Evolutionary conservation across 495 filamentous ascomycete genomes (phyloP), one percentile per base, ranked within the genome.

Genomic region (Penicillium ochrochloron): DNA sequence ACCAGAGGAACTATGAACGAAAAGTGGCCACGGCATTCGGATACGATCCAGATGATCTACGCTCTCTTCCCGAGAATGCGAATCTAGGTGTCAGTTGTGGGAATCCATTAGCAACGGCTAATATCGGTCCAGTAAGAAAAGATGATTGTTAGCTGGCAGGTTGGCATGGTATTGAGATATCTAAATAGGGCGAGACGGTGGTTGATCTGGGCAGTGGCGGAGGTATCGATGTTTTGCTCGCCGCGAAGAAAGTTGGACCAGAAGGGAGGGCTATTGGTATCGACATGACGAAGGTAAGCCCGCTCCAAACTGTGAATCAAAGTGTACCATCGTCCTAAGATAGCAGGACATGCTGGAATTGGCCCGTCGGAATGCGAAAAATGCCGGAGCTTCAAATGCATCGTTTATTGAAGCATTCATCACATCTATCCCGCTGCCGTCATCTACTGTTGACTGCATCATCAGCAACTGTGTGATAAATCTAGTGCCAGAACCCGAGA

Each of bases 401-500:
- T 54, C 69, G 5, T 89, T 90, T 64, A 61, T 88, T 57, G 72
- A 86, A 35, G 75, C 78, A 1, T 65, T 67, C 31, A 88, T 90
- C 68, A 88, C 82, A 5, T 66, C 73, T 9, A 82, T 89, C 14
- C 63, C 79, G 2, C 68, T 89, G 4, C 65, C 77, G 6, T 56
- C 66, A 8, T 66, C 39, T 9, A 79, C 59, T 8, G 84, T 80
- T 21, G 79, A 89, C 67, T 86, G 84, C 68, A 80, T 90, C 58
- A 88, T 88, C 63, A 82, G 79, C 64, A 88, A 88, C 66, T 88
- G 85, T 69, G 85, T 88, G 58, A 76, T 90, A 60, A 90, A 89
- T 70, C 83, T 91, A 0, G 84, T 91, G 0, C 85, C 86, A 1
- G 70, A 74, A 23, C 54, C 44, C 0, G 85, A 90, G n/a, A 90